These are phyloP conservation scores for Lindgomyces ingoldianus DNA, from an alignment of 495 filamentous ascomycete genomes.

Conservation along the genomic window DNA sequence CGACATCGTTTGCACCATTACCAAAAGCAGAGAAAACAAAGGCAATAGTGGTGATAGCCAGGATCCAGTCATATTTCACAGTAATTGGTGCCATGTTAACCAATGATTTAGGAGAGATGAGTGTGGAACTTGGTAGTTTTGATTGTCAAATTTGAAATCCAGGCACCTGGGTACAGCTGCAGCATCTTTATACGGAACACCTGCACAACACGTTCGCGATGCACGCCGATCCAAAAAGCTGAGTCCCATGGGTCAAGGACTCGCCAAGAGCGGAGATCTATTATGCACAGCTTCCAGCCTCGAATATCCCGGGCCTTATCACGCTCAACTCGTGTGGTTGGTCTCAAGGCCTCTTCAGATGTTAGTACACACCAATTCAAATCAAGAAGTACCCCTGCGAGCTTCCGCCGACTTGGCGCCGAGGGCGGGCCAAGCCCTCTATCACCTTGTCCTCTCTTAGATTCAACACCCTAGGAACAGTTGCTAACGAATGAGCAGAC, in stretches of 20 bases:
- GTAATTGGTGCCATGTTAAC: slow-evolving; percentile 1
- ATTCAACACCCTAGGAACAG: not conserved
- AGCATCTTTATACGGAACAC: not conserved
- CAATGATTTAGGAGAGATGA: not conserved
- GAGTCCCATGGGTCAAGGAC: no score
- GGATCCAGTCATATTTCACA: slow-evolving; percentile 52
- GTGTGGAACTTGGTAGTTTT: not conserved
- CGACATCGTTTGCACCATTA: slow-evolving; percentile 48
- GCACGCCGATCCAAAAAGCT: no score
- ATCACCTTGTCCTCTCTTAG: not conserved
- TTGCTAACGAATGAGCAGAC: not conserved
- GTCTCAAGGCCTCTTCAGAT: not conserved
- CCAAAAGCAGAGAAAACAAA: slow-evolving; percentile 51
- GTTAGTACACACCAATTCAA: not conserved
- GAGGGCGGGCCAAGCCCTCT: not conserved
- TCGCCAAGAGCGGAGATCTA: not conserved
- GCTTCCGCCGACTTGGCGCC: not conserved
- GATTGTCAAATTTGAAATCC: not conserved
- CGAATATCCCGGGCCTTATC: not conserved
- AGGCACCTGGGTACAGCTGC: not conserved
- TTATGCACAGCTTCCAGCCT: not conserved
- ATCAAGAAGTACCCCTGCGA: not conserved
- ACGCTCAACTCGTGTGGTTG: not conserved
- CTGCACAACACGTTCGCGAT: no score
- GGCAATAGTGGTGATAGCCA: slow-evolving; percentile 51